phyloP scores from a whole-genome alignment of 441 rosid genomes.

The Hypseocharis bilobata region DNA sequence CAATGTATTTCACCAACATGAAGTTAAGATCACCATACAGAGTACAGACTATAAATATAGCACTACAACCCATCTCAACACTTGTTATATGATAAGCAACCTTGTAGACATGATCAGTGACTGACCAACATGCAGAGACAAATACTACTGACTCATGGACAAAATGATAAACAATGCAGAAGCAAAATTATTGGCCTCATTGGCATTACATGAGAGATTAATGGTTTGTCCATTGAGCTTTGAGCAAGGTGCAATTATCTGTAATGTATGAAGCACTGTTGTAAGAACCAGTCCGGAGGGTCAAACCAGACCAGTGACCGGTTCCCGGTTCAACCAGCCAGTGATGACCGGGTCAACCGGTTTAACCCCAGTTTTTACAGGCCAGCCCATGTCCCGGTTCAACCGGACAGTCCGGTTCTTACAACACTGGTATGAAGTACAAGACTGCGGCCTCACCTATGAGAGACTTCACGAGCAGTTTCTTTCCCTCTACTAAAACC shows the following conservation, averaged over 20 bases:
- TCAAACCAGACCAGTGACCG: too few species aligned
- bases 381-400: too few species aligned
- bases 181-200: neutral
- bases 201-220: neutral
- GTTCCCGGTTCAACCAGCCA: too few species aligned
- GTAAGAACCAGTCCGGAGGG: too few species aligned
- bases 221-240: neutral
- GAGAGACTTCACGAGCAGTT: neutral
- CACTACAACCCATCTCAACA: conserved; percentile 3
- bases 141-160: neutral
- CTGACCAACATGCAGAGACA: neutral
- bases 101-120: conserved; percentile 5
- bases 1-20: conserved; percentile 12
- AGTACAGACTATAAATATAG: neutral
- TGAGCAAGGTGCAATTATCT: neutral
- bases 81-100: neutral
- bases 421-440: too few species aligned
- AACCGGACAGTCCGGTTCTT: too few species aligned
- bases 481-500: neutral
- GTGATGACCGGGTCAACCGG: too few species aligned
- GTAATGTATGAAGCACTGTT: too few species aligned
- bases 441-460: neutral
- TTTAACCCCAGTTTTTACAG: too few species aligned
- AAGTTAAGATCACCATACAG: conserved; percentile 6
- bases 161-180: neutral